Evolutionary conservation across 257 asterid species (phyloP).

Genomic region (Forsythia suspensa): DNA sequence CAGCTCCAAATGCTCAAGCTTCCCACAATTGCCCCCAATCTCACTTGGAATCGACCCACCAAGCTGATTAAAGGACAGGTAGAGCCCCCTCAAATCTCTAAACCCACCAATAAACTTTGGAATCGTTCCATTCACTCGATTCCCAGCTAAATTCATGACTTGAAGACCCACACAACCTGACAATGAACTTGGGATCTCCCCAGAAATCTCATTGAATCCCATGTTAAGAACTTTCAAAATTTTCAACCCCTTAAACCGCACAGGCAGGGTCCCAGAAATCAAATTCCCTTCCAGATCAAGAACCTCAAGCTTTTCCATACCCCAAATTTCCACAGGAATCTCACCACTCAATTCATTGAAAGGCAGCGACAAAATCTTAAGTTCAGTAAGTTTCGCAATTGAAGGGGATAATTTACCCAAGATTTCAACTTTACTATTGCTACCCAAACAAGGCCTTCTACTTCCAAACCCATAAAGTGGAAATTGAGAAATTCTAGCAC

Average conservation of each 20-base stretch:
- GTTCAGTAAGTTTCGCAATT: slow-evolving; percentile 60
- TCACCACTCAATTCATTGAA: slow-evolving; percentile 77
- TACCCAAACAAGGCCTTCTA: slow-evolving; percentile 57
- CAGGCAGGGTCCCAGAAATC: slow-evolving; percentile 60
- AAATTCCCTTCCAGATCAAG: slow-evolving; percentile 92
- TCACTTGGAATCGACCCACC: slow-evolving; percentile 62
- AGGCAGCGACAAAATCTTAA: slow-evolving; percentile 69
- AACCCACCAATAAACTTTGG: slow-evolving; percentile 56
- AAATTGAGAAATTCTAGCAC: slow-evolving; percentile 71
- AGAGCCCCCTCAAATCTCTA: slow-evolving; percentile 62
- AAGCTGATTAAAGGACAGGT: slow-evolving; percentile 81
- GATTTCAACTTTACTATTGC: slow-evolving; percentile 32
- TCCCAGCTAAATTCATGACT: slow-evolving; percentile 82
- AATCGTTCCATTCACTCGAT: slow-evolving; percentile 64
- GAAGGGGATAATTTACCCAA: slow-evolving; percentile 57
- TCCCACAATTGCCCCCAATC: slow-evolving; percentile 68
- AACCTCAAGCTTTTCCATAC: slow-evolving; percentile 84
- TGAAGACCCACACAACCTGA: slow-evolving; percentile 48
- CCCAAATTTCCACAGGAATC: slow-evolving; percentile 71
- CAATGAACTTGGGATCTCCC: slow-evolving; percentile 61
- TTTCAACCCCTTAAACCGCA: slow-evolving; percentile 54
- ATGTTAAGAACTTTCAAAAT: slow-evolving; percentile 70
- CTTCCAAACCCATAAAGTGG: slow-evolving; percentile 82
- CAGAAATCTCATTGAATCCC: slow-evolving; percentile 67
- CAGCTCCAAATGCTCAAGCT: slow-evolving; percentile 77